These are phyloP conservation scores for Agapanthus africanus DNA, from an alignment of 106 monocot genomes.

Conservation along the genomic window DNA sequence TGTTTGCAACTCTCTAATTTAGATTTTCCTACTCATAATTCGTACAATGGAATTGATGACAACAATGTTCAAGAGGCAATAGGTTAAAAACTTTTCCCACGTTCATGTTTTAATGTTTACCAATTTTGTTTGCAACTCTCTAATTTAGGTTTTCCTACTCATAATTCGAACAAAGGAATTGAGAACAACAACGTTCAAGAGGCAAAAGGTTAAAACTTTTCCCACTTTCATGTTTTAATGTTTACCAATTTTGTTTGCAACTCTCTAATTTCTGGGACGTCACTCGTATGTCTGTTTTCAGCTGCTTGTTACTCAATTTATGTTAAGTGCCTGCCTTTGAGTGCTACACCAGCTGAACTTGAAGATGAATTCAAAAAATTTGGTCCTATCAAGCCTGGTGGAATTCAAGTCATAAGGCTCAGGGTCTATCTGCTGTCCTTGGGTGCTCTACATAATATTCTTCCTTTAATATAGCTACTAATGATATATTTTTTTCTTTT, in stretches of 20 bases:
- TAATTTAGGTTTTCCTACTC: too few relatives aligned
- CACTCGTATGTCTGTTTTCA: slow-evolving; percentile 2
- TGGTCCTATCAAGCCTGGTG: slow-evolving; percentile 55
- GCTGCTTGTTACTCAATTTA: slow-evolving; percentile 56
- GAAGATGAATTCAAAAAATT: slow-evolving; percentile 64
- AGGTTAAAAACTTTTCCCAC: slow-evolving; percentile 20
- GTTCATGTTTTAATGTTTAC: not conserved
- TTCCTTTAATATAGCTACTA: not conserved
- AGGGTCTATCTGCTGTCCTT: slow-evolving; percentile 29
- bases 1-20: too few relatives aligned
- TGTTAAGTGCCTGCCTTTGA: slow-evolving; percentile 48
- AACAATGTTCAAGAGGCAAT: slow-evolving; percentile 37
- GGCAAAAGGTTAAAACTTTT: slow-evolving; percentile 30
- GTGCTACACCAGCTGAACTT: slow-evolving; percentile 45
- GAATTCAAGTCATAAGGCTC: slow-evolving; percentile 60
- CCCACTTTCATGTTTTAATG: not conserved
- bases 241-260: not conserved
- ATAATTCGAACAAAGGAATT: slow-evolving; percentile 18
- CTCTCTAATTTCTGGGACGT: not conserved
- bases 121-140: too few relatives aligned
- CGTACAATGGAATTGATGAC: slow-evolving; percentile 24
- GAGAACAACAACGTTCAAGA: slow-evolving; percentile 35
- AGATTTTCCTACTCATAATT: slow-evolving; percentile 13
- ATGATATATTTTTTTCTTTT: too few relatives aligned
- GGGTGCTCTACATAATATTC: not conserved